Percentiles rank a stretch among this genome's conserved stretches.
Conservation (phyloP, 2,329 filamentous ascomycete genomes). For the Allantophomopsis lycopodina region DNA sequence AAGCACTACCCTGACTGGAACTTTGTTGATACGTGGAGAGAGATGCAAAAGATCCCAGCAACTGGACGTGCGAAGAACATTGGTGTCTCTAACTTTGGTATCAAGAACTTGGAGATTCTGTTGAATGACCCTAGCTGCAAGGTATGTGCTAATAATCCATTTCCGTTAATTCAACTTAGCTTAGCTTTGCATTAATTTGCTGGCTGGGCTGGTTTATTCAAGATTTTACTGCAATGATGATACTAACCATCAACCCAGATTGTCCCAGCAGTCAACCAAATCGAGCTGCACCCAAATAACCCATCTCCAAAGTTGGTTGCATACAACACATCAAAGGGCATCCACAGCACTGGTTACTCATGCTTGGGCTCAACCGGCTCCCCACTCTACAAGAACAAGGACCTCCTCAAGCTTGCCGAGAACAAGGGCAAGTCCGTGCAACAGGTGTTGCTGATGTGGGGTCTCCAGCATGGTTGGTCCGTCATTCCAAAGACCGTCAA, state of each 20-base stretch:
- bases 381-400: slow-evolving; percentile 52
- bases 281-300: slow-evolving; percentile 71
- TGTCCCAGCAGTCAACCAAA: slow-evolving; percentile 62
- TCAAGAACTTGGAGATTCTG: slow-evolving; percentile 67
- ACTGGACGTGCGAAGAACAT: slow-evolving; percentile 67
- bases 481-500: slow-evolving; percentile 81
- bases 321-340: slow-evolving; percentile 59
- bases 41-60: slow-evolving; percentile 55
- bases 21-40: slow-evolving; percentile 66
- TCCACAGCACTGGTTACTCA: slow-evolving; percentile 64
- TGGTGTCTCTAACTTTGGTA: slow-evolving; percentile 77
- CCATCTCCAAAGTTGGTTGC: slow-evolving; percentile 67
- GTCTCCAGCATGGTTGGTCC: slow-evolving; percentile 65
- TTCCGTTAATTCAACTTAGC: not conserved
- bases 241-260: slow-evolving; percentile 20
- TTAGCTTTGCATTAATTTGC: not conserved
- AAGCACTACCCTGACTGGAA: slow-evolving; percentile 68
- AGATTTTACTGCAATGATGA: slow-evolving; percentile 1
- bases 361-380: slow-evolving; percentile 61
- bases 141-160: slow-evolving; percentile 21
- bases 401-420: slow-evolving; percentile 47
- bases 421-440: slow-evolving; percentile 55
- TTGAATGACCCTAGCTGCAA: slow-evolving; percentile 51
- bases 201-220: not conserved
- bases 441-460: slow-evolving; percentile 72